phyloP scores from a whole-genome alignment of 441 rosid species.

The Erodium texanum region DNA sequence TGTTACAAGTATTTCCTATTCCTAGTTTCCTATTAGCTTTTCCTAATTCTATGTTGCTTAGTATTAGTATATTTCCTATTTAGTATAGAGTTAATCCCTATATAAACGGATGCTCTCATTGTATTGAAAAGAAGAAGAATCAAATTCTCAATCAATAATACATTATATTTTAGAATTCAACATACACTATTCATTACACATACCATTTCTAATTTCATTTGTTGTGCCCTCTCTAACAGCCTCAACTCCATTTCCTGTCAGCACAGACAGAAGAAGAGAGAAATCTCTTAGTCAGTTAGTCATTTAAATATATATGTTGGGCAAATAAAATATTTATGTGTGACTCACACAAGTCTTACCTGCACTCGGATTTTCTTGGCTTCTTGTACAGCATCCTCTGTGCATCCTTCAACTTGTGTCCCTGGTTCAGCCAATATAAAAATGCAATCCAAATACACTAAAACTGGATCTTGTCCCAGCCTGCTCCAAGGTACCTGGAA shows the following conservation, averaged over 20 bases:
- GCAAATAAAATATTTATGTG: constrained; percentile 10
- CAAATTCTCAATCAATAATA: no score
- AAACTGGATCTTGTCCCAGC: constrained; percentile 98
- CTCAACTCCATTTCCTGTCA: constrained; percentile 85
- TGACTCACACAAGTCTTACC: constrained; percentile 48
- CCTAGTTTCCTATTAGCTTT: no score
- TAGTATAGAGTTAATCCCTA: no score
- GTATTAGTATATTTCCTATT: no score
- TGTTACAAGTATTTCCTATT: no score
- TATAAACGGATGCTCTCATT: no score
- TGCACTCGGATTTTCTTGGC: constrained; percentile 73
- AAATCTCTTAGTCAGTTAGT: constrained; percentile 10
- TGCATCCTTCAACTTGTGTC: constrained; percentile 68
- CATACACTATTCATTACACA: constrained; percentile 15
- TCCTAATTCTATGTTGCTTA: no score
- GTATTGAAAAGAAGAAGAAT: no score
- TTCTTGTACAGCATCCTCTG: constrained; percentile 86
- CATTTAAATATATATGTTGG: constrained; percentile 8
- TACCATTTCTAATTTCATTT: constrained; percentile 81
- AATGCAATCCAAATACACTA: constrained; percentile 80
- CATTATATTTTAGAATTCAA: no score
- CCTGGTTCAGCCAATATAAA: constrained; percentile 87
- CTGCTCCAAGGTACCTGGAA: constrained; percentile 98
- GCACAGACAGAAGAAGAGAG: constrained; percentile 15
- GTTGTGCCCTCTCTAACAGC: constrained; percentile 67